Conservation (phyloP, 2,329 filamentous ascomycete genomes). For the Xylaria digitata region DNA sequence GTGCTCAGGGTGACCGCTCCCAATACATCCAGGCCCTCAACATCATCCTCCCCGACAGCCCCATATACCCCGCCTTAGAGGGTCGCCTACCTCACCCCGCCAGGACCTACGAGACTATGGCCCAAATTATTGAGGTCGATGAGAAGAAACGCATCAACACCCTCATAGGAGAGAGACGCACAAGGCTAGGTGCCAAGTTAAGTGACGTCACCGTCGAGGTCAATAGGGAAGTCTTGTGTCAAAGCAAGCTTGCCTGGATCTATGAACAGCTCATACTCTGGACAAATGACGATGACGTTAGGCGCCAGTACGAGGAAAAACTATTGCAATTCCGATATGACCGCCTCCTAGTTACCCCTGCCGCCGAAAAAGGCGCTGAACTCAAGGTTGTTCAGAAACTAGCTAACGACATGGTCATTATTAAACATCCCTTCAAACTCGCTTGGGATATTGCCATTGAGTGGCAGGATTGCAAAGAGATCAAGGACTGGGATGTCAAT, state of each 20-base stretch:
- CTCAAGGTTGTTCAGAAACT: slow-evolving; percentile 78
- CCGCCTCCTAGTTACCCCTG: slow-evolving; percentile 74
- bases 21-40: slow-evolving; percentile 83
- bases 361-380: slow-evolving; percentile 75
- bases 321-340: slow-evolving; percentile 85
- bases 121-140: slow-evolving; percentile 83
- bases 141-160: slow-evolving; percentile 91
- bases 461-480: slow-evolving; percentile 82
- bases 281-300: slow-evolving; percentile 85
- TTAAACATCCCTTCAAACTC: slow-evolving; percentile 88
- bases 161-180: slow-evolving; percentile 88
- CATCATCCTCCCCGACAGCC: slow-evolving; percentile 81
- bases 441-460: slow-evolving; percentile 94
- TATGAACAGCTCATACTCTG: slow-evolving; percentile 90
- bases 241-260: slow-evolving; percentile 81
- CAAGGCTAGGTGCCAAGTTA: slow-evolving; percentile 84
- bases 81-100: slow-evolving; percentile 83
- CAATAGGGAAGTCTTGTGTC: slow-evolving; percentile 82
- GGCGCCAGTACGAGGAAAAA: slow-evolving; percentile 90
- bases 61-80: slow-evolving; percentile 84
- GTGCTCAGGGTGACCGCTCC: slow-evolving; percentile 74
- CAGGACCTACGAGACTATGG: slow-evolving; percentile 83
- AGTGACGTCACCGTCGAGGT: slow-evolving; percentile 87
- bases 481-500: slow-evolving; percentile 80
- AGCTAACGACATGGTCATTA: slow-evolving; percentile 93